Evolutionary conservation across 2,329 filamentous ascomycete genomes (phyloP), one percentile per base, ranked within the genome.

Genomic region (Penicillium sp.): DNA sequence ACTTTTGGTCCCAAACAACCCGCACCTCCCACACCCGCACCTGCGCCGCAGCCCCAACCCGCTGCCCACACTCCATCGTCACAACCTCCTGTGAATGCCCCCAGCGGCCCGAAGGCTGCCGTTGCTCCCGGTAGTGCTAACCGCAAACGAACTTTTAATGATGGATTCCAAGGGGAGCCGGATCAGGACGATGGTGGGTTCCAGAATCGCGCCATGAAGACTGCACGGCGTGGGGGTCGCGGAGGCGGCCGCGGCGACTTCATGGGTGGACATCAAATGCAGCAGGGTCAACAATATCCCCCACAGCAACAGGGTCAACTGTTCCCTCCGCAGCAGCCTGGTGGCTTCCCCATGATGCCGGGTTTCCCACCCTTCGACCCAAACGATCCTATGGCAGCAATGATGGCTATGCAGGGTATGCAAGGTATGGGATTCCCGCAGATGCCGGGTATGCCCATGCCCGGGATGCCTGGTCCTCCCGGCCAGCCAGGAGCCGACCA

Each of bases 321-420:
- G 22, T 74, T 71, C 39, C 63, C 66, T 37, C 66, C 64, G 16
- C 60, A 57, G 6, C 58, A 64, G n/a, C 50, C 62, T 56, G 63
- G 68, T 65, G 63, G 73, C 46, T 70, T 75, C 64, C 66, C 69
- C 20, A 65, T 72, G 52, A 73, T 77, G 68, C 68, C 76, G 18
- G 78, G 76, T 0, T 79, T 84, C 61, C 76, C 79, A 4, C 74
- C 75, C 0, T 81, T 85, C 56, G 81, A 85, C 61, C 78, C 79
- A 10, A 80, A 78, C 63, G 78, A 85, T 62, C 82, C 83, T 0
- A 78, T 85, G 72, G 76, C 78, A 4, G 75, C 81, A 16, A 76
- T 85, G 62, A 68, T 81, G 66, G 77, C 79, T 11, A 77, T 85
- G 70, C 79, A 81, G 51, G 73, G 76, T 18, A 80, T 85, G 70